Evolutionary conservation across 768 basidiomycete genomes (phyloP).

Genomic region (Russula lepida): DNA sequence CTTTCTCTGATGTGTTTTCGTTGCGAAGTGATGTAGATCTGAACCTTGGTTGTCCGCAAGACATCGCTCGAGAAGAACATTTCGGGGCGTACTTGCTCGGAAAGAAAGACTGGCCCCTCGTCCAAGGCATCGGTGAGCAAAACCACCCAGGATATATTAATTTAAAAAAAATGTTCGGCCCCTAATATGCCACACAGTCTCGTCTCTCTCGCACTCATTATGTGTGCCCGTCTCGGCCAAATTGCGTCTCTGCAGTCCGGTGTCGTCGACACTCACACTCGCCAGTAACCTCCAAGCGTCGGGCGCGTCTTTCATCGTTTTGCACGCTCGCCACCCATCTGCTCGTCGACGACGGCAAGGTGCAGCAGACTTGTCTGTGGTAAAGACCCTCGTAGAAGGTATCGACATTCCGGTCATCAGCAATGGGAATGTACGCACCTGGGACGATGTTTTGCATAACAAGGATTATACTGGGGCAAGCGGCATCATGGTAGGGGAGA

Average conservation of each 20-base stretch:
- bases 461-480: constrained; percentile 50
- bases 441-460: constrained; percentile 49
- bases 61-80: constrained; percentile 54
- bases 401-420: constrained; percentile 55
- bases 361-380: constrained; percentile 54
- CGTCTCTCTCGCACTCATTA: constrained; percentile 54
- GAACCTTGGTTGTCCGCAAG: constrained; percentile 77
- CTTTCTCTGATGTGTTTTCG: background rate
- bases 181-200: constrained; percentile 39
- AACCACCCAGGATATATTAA: background rate
- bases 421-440: constrained; percentile 69
- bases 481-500: constrained; percentile 77
- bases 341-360: constrained; percentile 63
- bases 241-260: constrained; percentile 37
- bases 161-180: background rate
- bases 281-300: constrained; percentile 51
- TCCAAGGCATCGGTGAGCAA: constrained; percentile 51
- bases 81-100: constrained; percentile 71
- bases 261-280: constrained; percentile 45
- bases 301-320: constrained; percentile 61
- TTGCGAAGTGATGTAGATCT: constrained; percentile 42
- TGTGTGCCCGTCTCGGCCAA: constrained; percentile 58
- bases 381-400: constrained; percentile 45
- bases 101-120: constrained; percentile 63
- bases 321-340: constrained; percentile 70